Conservation (phyloP, 1,284 basidiomycete species). For the Cutaneotrichosporon mucoides region DNA sequence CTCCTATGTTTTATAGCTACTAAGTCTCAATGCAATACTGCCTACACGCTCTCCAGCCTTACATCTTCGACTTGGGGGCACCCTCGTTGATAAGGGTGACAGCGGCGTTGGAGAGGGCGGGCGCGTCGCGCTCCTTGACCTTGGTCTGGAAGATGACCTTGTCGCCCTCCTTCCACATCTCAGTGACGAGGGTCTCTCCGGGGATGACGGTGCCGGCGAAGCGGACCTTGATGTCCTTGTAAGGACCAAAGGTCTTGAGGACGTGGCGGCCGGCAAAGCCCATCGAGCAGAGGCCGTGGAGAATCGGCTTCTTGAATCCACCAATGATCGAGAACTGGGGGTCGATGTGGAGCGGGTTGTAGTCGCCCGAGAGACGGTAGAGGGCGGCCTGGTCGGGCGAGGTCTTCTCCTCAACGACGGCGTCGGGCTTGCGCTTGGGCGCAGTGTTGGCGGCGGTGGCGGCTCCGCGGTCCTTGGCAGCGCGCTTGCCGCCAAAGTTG, state of each 20-base stretch:
- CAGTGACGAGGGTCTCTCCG: conserved; percentile 87
- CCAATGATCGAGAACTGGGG: conserved; percentile 91
- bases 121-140: conserved; percentile 54
- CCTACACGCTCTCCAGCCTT: neutral
- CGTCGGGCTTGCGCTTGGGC: conserved; percentile 79
- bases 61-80: conserved; percentile 45
- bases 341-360: conserved; percentile 88
- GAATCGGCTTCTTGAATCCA: conserved; percentile 84
- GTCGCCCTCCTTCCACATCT: conserved; percentile 95
- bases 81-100: conserved; percentile 49
- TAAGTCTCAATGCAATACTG: neutral
- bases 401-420: conserved; percentile 81
- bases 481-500: conserved; percentile 89
- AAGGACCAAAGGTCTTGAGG: conserved; percentile 76
- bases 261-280: conserved; percentile 95
- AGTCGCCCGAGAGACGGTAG: conserved; percentile 85
- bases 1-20: neutral
- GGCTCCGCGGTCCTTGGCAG: conserved; percentile 76
- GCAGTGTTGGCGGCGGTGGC: conserved; percentile 79
- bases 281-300: conserved; percentile 79
- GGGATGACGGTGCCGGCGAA: conserved; percentile 70
- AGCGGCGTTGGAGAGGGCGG: conserved; percentile 54
- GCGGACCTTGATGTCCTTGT: conserved; percentile 93
- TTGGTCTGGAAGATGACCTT: conserved; percentile 76
- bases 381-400: conserved; percentile 75